Evolutionary conservation across 306 rosid species (phyloP).

Genomic region (Nissolia schottii): DNA sequence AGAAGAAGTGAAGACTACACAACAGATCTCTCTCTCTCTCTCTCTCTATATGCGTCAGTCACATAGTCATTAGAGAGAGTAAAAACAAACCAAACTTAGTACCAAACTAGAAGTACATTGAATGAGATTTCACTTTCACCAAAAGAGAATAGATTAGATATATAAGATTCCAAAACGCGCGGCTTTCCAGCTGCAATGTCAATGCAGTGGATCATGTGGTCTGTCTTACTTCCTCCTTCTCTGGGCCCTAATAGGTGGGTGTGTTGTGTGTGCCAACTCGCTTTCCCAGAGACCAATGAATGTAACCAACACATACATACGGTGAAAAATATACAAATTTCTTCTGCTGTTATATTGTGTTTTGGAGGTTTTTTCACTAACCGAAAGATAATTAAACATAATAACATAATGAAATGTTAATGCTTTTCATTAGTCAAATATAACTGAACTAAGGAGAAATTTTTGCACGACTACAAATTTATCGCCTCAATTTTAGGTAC

Average conservation of each 20-base stretch:
- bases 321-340: too few relatives aligned
- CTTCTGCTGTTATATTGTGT: too few relatives aligned
- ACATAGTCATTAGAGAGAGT: not conserved
- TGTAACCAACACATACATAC: not conserved
- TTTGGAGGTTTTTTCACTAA: too few relatives aligned
- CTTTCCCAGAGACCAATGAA: not conserved
- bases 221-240: constrained; percentile 8
- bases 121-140: constrained; percentile 38
- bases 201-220: constrained; percentile 11
- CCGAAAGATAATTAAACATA: too few relatives aligned
- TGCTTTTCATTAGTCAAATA: too few relatives aligned
- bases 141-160: constrained; percentile 8
- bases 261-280: constrained; percentile 24
- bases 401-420: too few relatives aligned
- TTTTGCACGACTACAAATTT: too few relatives aligned
- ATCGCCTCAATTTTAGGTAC: too few relatives aligned
- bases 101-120: constrained; percentile 10
- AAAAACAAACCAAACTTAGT: not conserved
- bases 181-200: constrained; percentile 33
- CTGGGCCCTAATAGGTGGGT: constrained; percentile 26
- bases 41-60: not conserved
- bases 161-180: constrained; percentile 11
- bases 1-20: constrained; percentile 15
- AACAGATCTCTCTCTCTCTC: constrained; percentile 13
- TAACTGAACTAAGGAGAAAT: too few relatives aligned